Percentiles rank a stretch among this genome's conserved stretches.
phyloP scores from a whole-genome alignment of 2,329 filamentous ascomycete species.

The Epichloe baconii region DNA sequence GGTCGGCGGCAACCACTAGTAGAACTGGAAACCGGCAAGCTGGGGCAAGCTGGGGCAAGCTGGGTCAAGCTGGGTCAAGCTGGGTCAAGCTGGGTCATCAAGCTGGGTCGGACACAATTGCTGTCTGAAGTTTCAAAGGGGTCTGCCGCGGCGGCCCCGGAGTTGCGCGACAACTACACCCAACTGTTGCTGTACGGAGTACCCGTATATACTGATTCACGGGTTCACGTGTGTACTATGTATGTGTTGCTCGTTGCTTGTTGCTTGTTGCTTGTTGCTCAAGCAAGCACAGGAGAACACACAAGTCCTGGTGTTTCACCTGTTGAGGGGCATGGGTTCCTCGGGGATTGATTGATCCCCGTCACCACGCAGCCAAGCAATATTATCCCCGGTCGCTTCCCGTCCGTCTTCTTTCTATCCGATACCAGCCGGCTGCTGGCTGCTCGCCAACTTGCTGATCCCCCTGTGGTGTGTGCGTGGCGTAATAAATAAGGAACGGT shows the following conservation, averaged over 20 bases:
- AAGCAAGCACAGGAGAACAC: no score
- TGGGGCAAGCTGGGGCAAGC: neutral
- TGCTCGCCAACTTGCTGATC: neutral
- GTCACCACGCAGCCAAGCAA: neutral
- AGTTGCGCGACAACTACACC: no score
- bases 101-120: neutral
- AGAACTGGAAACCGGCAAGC: neutral
- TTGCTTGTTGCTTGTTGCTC: neutral
- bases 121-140: no score
- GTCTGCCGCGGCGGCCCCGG: no score
- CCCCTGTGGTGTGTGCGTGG: neutral
- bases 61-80: neutral
- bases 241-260: neutral
- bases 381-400: neutral
- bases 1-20: neutral
- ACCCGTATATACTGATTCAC: no score
- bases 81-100: neutral
- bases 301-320: conserved; percentile 22
- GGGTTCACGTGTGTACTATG: neutral
- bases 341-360: conserved; percentile 12
- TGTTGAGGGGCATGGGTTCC: conserved; percentile 13
- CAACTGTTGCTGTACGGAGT: neutral
- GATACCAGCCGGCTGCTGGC: neutral
- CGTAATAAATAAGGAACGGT: neutral
- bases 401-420: neutral